These are phyloP conservation scores for Gnomoniopsis smithogilvyi DNA, from an alignment of 2,329 filamentous ascomycete species.

Conservation along the genomic window DNA sequence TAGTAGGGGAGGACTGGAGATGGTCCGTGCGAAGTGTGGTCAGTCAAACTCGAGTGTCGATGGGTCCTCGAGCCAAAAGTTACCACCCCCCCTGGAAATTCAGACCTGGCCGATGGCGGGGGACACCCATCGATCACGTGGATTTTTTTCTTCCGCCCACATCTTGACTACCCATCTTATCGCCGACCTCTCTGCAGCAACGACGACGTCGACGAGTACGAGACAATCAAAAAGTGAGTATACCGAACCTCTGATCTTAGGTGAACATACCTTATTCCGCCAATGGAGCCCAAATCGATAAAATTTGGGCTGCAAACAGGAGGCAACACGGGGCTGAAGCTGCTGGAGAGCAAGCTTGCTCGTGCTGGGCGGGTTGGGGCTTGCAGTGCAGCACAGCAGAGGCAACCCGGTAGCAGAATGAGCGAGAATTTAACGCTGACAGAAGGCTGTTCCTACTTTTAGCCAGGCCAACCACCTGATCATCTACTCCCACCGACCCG, in stretches of 20 bases:
- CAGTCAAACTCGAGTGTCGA: too few species aligned
- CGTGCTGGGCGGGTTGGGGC: not conserved
- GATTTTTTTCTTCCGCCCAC: constrained; percentile 13
- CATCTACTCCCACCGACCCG: constrained; percentile 11
- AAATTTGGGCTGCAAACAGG: not conserved
- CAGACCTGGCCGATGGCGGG: too few species aligned
- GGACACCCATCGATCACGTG: constrained; percentile 13
- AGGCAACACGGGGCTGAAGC: not conserved
- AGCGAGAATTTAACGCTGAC: constrained; percentile 4
- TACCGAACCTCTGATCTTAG: not conserved
- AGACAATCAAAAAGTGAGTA: constrained; percentile 16
- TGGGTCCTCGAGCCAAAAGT: too few species aligned
- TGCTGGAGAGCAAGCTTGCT: not conserved
- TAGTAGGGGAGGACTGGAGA: too few species aligned
- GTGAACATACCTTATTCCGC: not conserved
- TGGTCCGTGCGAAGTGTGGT: too few species aligned
- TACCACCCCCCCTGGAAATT: too few species aligned
- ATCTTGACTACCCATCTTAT: constrained; percentile 7
- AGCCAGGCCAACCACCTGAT: constrained; percentile 17
- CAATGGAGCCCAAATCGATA: not conserved
- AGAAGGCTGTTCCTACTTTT: constrained; percentile 7
- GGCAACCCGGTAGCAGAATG: not conserved
- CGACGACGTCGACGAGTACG: constrained; percentile 17
- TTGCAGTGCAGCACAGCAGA: constrained; percentile 5
- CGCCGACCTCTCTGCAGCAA: constrained; percentile 6